Percentiles rank a stretch among this genome's conserved stretches.
phyloP scores from a whole-genome alignment of 2,329 filamentous ascomycete species.

The Penicillium sumatraense region DNA sequence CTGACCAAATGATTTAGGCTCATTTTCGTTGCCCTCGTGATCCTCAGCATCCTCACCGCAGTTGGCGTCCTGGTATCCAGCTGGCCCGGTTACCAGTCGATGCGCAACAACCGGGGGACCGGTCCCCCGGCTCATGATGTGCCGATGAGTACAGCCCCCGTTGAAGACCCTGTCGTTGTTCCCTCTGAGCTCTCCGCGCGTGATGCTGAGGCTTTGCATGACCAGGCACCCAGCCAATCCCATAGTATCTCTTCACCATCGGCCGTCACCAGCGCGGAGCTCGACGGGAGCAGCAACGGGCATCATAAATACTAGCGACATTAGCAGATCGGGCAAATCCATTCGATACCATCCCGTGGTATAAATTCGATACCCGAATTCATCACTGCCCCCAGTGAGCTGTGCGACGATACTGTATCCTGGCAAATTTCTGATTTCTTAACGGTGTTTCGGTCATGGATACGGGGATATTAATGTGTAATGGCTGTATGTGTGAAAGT shows the following conservation, averaged over 20 bases:
- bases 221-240: constrained; percentile 21
- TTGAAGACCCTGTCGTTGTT: constrained; percentile 6
- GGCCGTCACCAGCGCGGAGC: constrained; percentile 12
- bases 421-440: not conserved
- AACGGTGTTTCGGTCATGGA: not conserved
- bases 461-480: not conserved
- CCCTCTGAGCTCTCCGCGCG: constrained; percentile 15
- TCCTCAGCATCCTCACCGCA: constrained; percentile 33
- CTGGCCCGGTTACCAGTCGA: constrained; percentile 31
- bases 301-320: constrained; percentile 1
- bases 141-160: constrained; percentile 20
- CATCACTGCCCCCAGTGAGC: not conserved
- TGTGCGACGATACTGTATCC: not conserved
- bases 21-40: constrained; percentile 32
- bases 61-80: constrained; percentile 32
- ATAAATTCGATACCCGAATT: not conserved
- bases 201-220: constrained; percentile 23
- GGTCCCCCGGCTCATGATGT: constrained; percentile 10
- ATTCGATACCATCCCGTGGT: too few species aligned
- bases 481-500: not conserved
- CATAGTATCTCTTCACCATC: constrained; percentile 14
- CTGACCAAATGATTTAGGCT: constrained; percentile 26
- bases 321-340: too few species aligned
- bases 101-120: constrained; percentile 13
- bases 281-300: constrained; percentile 12